Evolutionary conservation across 257 asterid genomes (phyloP), one percentile per base, ranked within the genome.

Genomic region (Capsicum rhomboideum): DNA sequence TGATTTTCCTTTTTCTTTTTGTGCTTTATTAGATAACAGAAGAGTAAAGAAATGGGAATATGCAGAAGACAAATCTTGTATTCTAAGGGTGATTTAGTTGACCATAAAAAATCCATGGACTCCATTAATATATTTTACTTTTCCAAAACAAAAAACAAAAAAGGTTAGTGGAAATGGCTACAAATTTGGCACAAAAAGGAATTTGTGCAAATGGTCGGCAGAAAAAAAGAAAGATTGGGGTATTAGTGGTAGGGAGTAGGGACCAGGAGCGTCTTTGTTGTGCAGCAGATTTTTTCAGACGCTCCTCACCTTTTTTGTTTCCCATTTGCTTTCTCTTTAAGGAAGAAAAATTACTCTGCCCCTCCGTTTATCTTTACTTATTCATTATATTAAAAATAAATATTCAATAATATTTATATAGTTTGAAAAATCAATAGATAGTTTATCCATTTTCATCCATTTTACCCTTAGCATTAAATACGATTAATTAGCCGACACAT

Each of bases 241-340:
- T 71, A 20, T 71, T 67, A 16, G 80, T 82, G 34, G 77, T 34
- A 34, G 37, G 37, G 88, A 44, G 77, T 34, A 34, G 37, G 37
- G 88, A 69, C 88, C 92, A 12, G 92, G 90, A 90, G 92, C 94
- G 89, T 81, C 53, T 88, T 46, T 28, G 84, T 46, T 28, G 84
- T 68, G 83, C 82, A 21, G 50, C 63, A 58, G 44, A 66, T 31
- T 74, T 44, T 86, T 87, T 52, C 69, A 77, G 44, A 84, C 89
- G 72, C 83, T 74, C 84, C 72, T 29, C 84, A 37, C 50, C n/a
- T 42, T 14, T 67, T 78, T 72, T 37, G 0, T 20, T 7, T 46
- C 16, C 23, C 56, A 50, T 56, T 29, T 34, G 52, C 77, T 68
- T 68, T 68, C 28, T 34, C 77, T 17, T 17, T 17, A 34, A 68